Base-by-base conservation (phyloP, 148 eudicot genomes). In the Rhododendron molle region DNA sequence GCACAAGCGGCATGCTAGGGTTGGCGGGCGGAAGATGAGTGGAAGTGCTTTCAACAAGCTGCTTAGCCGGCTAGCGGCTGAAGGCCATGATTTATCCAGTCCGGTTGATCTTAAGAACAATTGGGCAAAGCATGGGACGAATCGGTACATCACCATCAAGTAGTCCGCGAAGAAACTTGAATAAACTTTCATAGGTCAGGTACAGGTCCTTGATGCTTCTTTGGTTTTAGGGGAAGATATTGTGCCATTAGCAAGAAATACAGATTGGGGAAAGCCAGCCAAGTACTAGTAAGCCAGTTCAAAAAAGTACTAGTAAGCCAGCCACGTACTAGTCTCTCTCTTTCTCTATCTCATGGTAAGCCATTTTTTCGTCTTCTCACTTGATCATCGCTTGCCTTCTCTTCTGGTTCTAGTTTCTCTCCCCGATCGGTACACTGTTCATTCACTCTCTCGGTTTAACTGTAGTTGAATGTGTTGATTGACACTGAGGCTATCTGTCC, bases 91-190 rank as follows among this genome's bases (percentile, higher is more conserved):
- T 87, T 87, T 96, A 1, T 93, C 98, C 3, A 88, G 86, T 26
- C 94, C 99, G 0, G 93, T 96, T 50, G 98, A 96, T 88, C 96
- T 96, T 23, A 96, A 92, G 84, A 92, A 92, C 46, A 89, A 94
- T 60, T 96, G 99, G 99, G 98, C 98, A 15, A 96, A 96, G 91
- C 99, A 96, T 65, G 99, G 99, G 28, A 96, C 99, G 15, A 96
- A 96, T 54, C 95, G 99, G 86, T 96, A 95, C 87, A 95, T 96
- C 87, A 96, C 98, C 89, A 95, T 96, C 88, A 95, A 90, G 90
- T 96, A 91, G 82, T 32, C n/a, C 40, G 23, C 52, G 80, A 62
- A 52, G 80, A 71, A 71, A 71, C 38, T 30, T 71, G 76, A 32
- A 71, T 71, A 30, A 30, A 40, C 18, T 71, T 71, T 15, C 76